A percentile compares a stretch with the other conserved stretches of the same genome.
Evolutionary conservation across 768 basidiomycete genomes (phyloP).

Genomic region (Coprinellus aureogranulatus): DNA sequence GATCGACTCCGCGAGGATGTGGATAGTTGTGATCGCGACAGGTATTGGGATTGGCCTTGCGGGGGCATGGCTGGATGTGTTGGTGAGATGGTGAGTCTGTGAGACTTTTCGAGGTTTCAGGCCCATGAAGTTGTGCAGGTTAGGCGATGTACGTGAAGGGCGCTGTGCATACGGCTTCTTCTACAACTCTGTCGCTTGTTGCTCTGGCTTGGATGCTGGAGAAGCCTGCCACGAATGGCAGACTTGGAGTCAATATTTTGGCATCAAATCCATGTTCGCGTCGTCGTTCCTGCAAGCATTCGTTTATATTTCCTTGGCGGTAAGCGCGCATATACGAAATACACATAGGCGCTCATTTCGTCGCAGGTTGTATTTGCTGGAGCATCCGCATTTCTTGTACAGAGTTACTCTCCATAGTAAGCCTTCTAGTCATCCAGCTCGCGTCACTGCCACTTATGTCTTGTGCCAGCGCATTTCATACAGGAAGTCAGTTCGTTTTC

Average conservation of each 20-base stretch:
- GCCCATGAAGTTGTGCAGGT: conserved; percentile 36
- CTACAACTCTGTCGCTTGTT: conserved; percentile 71
- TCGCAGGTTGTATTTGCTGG: conserved; percentile 58
- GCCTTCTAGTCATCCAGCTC: conserved; percentile 18
- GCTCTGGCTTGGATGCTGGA: conserved; percentile 65
- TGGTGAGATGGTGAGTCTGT: conserved; percentile 63
- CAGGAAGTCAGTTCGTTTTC: conserved; percentile 56
- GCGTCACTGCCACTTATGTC: background rate
- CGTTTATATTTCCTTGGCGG: conserved; percentile 63
- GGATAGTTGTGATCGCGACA: conserved; percentile 66
- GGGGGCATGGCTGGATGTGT: conserved; percentile 70
- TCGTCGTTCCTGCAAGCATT: conserved; percentile 64
- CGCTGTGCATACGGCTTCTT: conserved; percentile 67
- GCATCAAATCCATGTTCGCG: conserved; percentile 52
- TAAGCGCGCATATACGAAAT: conserved; percentile 33
- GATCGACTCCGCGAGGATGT: conserved; percentile 56
- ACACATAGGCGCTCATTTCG: conserved; percentile 2
- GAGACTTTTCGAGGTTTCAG: background rate
- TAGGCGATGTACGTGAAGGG: conserved; percentile 68
- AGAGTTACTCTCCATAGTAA: conserved; percentile 70
- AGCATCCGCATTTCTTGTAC: conserved; percentile 61
- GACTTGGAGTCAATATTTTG: conserved; percentile 62
- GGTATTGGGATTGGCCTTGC: conserved; percentile 66
- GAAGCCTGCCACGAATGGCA: conserved; percentile 66
- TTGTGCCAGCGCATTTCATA: conserved; percentile 63